Evolutionary conservation across 768 basidiomycete species (phyloP).

Genomic region (Termitomyces sp.): DNA sequence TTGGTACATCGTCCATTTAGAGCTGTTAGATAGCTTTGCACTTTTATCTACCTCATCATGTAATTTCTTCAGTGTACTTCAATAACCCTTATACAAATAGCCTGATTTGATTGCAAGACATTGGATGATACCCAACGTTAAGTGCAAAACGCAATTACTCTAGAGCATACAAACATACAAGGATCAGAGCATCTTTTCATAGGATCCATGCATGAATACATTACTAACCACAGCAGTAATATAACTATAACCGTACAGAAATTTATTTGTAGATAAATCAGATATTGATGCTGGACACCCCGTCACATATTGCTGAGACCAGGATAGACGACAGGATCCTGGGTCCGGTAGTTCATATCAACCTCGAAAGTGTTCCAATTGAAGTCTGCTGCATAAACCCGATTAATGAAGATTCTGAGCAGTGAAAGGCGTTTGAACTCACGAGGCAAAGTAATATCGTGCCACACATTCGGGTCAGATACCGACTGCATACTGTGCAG

Average conservation of each 20-base stretch:
- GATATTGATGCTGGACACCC: slow-evolving; percentile 16
- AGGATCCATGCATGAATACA: background rate
- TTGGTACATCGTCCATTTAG: background rate
- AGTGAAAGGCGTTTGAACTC: slow-evolving; percentile 14
- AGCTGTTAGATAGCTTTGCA: background rate
- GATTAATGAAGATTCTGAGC: background rate
- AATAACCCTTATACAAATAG: background rate
- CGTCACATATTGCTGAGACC: slow-evolving; percentile 19
- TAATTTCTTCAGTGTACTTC: background rate
- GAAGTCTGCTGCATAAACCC: slow-evolving; percentile 21
- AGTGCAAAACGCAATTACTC: too few species aligned
- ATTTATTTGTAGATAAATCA: background rate
- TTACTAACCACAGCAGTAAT: background rate
- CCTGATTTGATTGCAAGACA: background rate
- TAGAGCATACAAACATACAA: background rate
- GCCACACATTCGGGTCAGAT: slow-evolving; percentile 48
- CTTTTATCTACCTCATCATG: background rate
- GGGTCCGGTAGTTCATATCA: slow-evolving; percentile 22
- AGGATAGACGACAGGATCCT: slow-evolving; percentile 17
- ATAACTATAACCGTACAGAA: background rate
- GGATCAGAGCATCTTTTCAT: background rate
- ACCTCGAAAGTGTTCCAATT: slow-evolving; percentile 37
- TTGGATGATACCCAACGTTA: too few species aligned
- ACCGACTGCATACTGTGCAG: slow-evolving; percentile 58
- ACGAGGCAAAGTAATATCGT: slow-evolving; percentile 52